Percentiles rank a stretch among this genome's conserved stretches.
phyloP scores from a whole-genome alignment of 192 early-diverging fungal genomes.

The Umbelopsis vinacea region DNA sequence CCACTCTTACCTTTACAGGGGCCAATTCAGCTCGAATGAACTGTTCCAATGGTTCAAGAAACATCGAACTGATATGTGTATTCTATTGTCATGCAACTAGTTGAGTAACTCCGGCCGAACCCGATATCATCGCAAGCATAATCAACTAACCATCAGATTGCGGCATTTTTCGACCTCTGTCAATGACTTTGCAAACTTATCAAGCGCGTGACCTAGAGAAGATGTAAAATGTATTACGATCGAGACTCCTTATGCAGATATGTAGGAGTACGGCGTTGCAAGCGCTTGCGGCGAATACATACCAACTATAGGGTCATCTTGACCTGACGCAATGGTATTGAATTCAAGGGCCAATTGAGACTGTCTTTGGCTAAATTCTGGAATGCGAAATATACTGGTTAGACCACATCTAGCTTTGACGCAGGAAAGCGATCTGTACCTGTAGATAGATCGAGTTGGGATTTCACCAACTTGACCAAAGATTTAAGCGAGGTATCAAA shows the following conservation, averaged over 20 bases:
- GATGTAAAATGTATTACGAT: background rate
- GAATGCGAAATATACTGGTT: background rate
- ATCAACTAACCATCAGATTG: constrained; percentile 50
- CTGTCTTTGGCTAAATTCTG: constrained; percentile 57
- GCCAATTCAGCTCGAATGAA: constrained; percentile 59
- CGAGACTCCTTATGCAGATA: too few relatives aligned
- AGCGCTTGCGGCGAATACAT: constrained; percentile 3
- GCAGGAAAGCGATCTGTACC: constrained; percentile 37
- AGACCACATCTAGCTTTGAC: background rate
- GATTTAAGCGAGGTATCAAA: constrained; percentile 57
- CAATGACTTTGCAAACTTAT: constrained; percentile 57
- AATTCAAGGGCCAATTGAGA: constrained; percentile 59
- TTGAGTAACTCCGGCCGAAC: constrained; percentile 12
- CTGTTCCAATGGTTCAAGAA: constrained; percentile 69
- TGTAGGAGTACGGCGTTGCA: background rate
- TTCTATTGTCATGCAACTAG: constrained; percentile 40
- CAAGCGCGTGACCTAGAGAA: constrained; percentile 49
- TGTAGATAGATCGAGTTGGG: constrained; percentile 55
- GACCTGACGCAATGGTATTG: constrained; percentile 50
- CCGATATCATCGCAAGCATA: background rate
- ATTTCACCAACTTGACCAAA: constrained; percentile 55
- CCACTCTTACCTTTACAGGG: constrained; percentile 52
- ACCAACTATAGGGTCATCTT: constrained; percentile 56
- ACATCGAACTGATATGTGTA: constrained; percentile 69
- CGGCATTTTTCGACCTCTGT: constrained; percentile 60